Evolutionary conservation across 257 asterid species (phyloP).

Genomic region (Dorcoceras hygrometricum): DNA sequence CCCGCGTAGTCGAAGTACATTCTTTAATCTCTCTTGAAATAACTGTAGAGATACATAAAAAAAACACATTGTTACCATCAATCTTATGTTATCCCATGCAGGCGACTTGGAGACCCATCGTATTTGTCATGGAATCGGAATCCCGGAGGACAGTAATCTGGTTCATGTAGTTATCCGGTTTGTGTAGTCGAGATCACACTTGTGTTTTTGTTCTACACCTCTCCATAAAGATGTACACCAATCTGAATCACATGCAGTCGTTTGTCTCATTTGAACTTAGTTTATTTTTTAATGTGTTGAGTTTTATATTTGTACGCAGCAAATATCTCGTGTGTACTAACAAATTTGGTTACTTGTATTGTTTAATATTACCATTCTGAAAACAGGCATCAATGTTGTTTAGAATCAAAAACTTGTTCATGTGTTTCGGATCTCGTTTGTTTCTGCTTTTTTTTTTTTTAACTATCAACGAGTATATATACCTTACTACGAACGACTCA

Average conservation of each 20-base stretch:
- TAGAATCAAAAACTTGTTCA: not conserved
- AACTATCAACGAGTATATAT: no score
- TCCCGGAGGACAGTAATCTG: constrained; percentile 63
- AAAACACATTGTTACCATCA: not conserved
- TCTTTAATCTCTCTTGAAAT: no score
- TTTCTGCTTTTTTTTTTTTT: not conserved
- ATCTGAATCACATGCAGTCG: constrained; percentile 19
- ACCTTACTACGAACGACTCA: not conserved
- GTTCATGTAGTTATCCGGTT: constrained; percentile 17
- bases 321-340: constrained; percentile 12
- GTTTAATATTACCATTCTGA: not conserved
- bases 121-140: constrained; percentile 87
- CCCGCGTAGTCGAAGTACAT: not conserved
- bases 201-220: constrained; percentile 5
- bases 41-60: not conserved
- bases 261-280: constrained; percentile 24
- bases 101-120: constrained; percentile 96
- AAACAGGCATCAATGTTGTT: not conserved
- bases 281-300: constrained; percentile 24
- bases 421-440: not conserved
- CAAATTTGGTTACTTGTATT: constrained; percentile 24
- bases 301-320: constrained; percentile 14
- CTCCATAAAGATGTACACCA: constrained; percentile 29
- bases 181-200: not conserved
- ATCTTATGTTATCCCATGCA: constrained; percentile 29